Conservation (phyloP, 768 basidiomycete species). For the Rhodotorula sphaerocarpa region DNA sequence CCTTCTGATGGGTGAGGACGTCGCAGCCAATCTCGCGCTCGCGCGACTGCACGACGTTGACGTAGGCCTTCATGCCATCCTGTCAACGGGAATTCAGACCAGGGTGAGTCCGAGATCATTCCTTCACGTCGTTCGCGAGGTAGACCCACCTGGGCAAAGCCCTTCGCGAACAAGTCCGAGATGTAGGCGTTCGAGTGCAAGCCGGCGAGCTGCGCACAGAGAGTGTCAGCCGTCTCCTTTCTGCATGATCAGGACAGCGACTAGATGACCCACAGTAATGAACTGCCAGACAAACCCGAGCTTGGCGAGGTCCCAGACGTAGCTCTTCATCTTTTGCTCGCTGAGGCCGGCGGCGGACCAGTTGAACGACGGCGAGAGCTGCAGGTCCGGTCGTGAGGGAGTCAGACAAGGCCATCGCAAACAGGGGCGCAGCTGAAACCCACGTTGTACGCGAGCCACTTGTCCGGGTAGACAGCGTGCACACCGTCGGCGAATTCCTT, state of each 20-base stretch:
- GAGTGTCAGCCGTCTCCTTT: conserved; percentile 15
- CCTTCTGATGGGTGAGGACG: conserved; percentile 89
- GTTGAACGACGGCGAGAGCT: conserved; percentile 42
- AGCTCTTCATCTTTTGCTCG: conserved; percentile 73
- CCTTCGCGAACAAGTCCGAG: conserved; percentile 78
- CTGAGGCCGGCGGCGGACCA: conserved; percentile 73
- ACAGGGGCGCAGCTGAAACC: conserved; percentile 64
- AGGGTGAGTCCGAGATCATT: too few relatives aligned
- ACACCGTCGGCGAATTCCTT: conserved; percentile 85
- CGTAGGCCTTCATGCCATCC: conserved; percentile 98
- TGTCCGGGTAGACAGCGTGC: conserved; percentile 61
- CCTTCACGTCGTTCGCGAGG: too few relatives aligned
- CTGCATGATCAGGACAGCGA: not conserved
- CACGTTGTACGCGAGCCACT: conserved; percentile 95
- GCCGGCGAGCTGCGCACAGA: conserved; percentile 65
- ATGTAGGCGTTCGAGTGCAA: conserved; percentile 97
- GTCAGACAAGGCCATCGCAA: conserved; percentile 52
- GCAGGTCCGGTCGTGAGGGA: not conserved
- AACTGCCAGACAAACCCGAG: conserved; percentile 99
- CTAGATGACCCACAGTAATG: conserved; percentile 65
- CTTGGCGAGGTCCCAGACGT: conserved; percentile 86
- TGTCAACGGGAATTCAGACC: not conserved
- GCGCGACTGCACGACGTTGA: conserved; percentile 81
- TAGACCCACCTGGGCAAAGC: conserved; percentile 48
- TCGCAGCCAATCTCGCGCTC: conserved; percentile 91